Evolutionary conservation across 1,284 basidiomycete genomes (phyloP).

Genomic region (Cutaneotrichosporon sp.): DNA sequence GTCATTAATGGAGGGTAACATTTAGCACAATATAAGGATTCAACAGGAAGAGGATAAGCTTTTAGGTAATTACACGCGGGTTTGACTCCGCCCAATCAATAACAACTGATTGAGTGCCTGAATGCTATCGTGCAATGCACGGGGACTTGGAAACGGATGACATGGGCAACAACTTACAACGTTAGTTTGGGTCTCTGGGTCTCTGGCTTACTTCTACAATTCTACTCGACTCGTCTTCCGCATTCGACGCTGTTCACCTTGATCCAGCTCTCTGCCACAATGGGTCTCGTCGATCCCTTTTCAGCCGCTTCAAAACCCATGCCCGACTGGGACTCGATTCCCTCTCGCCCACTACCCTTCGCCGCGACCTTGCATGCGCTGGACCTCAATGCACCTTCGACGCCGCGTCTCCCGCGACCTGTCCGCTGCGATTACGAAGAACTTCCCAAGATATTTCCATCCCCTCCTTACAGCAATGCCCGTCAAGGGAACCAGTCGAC

Average conservation of each 20-base stretch:
- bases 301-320: conserved; percentile 48
- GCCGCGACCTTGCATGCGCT: conserved; percentile 42
- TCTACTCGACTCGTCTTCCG: background rate
- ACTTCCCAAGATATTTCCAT: conserved; percentile 27
- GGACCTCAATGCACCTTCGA: conserved; percentile 24
- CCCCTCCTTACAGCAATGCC: conserved; percentile 29
- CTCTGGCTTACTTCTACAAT: background rate
- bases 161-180: no score
- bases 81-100: background rate
- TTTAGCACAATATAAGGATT: background rate
- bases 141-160: no score
- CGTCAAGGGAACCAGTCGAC: conserved; percentile 19
- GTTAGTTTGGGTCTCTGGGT: no score
- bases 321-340: conserved; percentile 37
- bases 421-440: conserved; percentile 23
- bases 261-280: conserved; percentile 3
- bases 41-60: background rate
- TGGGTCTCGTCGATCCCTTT: conserved; percentile 46
- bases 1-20: background rate
- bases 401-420: conserved; percentile 22
- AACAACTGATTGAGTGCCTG: background rate
- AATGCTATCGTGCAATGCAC: background rate
- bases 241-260: background rate
- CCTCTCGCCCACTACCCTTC: conserved; percentile 44
- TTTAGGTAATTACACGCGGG: conserved; percentile 1